Conservation (phyloP, 2,329 filamentous ascomycete genomes). For the Fonsecaea nubica region DNA sequence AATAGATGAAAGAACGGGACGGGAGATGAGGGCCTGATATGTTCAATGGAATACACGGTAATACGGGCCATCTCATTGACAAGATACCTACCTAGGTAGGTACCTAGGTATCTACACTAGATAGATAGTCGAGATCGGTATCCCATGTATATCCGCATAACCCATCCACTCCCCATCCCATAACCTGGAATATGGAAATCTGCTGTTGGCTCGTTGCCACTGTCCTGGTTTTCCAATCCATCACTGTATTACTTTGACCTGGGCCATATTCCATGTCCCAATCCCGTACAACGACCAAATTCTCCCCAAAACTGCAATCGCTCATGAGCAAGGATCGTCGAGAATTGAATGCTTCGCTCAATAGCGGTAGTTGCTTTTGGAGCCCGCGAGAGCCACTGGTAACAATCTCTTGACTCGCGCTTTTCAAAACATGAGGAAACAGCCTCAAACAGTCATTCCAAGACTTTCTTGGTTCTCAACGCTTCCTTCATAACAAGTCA, state of each 20-base stretch:
- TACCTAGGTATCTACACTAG: no score
- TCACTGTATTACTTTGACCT: not conserved
- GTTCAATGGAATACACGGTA: not conserved
- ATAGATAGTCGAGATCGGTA: not conserved
- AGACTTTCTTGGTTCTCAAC: not conserved
- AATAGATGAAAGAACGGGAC: not conserved
- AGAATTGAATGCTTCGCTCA: slow-evolving; percentile 21
- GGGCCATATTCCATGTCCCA: not conserved
- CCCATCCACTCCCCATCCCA: not conserved
- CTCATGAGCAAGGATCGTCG: slow-evolving; percentile 22
- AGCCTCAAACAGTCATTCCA: not conserved
- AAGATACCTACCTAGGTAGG: not conserved
- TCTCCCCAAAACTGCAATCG: not conserved
- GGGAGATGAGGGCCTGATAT: not conserved
- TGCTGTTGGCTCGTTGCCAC: slow-evolving; percentile 6
- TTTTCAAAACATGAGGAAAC: not conserved
- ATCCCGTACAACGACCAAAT: not conserved
- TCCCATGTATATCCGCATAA: not conserved
- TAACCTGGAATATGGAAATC: not conserved
- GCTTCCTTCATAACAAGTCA: not conserved
- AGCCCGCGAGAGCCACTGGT: slow-evolving; percentile 23
- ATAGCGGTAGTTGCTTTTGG: slow-evolving; percentile 13
- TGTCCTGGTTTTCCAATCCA: not conserved
- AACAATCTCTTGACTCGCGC: slow-evolving; percentile 5
- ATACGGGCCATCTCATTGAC: not conserved